Base-by-base conservation (phyloP, 2,329 filamentous ascomycete species). In the Mycosphaerella arachidis region DNA sequence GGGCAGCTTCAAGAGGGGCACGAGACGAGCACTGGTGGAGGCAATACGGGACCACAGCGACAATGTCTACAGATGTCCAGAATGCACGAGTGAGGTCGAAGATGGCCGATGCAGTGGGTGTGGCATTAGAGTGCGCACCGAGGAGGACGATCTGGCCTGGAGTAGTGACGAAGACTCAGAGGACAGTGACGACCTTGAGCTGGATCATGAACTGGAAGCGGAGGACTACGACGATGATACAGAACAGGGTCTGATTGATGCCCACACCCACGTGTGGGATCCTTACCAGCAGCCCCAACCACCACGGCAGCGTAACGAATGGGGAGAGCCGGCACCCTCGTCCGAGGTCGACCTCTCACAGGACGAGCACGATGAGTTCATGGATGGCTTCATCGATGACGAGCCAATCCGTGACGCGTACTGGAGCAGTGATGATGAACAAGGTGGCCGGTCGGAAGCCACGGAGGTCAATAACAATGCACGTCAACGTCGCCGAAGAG, bases 71-170 rank as follows among this genome's bases (percentile, higher is more conserved):
- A 80, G 86, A 64, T 90, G 87, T 70, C 86, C 86, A 1, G 63
- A 75, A 2, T 90, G 87, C 72, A 74, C 79, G 8, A 84, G 82
- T 79, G 87, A 89, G 71, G 76, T 89, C 51, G 84, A 86, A 68
- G 84, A 86, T 48, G 83, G 83, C 58, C 65, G 72, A 67, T 90
- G 86, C 66, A 63, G 70, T 24, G 75, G 78, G 20, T 89, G 86
- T 61, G 76, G 75, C 7, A 63, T 78, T 59, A 79, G 82, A 53
- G 83, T 81, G 55, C 77, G 79, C 54, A 75, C 79, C 24, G 79
- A 81, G 56, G 76, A 78, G 57, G 76, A 77, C 18, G 72, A 74
- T 60, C 75, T 72, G 24, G 74, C 77, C 60, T 72, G 72, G 27
- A 57, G 59, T 24, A 58, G 66, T 35, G 64, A 65, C 12, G 65